Base-by-base conservation (phyloP, 768 basidiomycete genomes). In the Thelephora aurantiotincta region DNA sequence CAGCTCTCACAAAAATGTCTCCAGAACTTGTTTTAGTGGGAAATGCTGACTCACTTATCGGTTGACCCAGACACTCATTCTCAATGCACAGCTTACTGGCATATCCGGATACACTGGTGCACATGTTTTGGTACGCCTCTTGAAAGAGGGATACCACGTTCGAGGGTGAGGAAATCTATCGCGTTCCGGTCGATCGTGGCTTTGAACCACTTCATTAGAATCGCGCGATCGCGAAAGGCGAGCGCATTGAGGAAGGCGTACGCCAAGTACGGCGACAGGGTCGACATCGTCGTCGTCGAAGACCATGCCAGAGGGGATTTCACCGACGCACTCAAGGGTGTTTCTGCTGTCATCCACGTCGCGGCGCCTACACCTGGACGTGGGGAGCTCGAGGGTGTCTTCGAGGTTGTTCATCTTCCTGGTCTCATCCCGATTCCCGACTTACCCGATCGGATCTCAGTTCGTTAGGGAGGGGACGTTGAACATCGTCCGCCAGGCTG, bases 401-500 rank as follows among this genome's bases (percentile, higher is more conserved):
- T 55, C 5, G 44, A 45, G 6, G 50, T 54, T 45, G 9, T n/a
- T 2, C 7, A 16, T 33, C 6, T 33, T 20, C 11, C 14, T 12
- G n/a, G n/a, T n/a, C 30, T 23, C 19, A 47, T 12, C 14, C 35
- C 20, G 36, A 11, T 19, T 6, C 1, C 14, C 19, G 3, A 19
- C n/a, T n/a, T n/a, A n/a, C n/a, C n/a, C n/a, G n/a, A n/a, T n/a
- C 13, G 4, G 11, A 3, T 48, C 16, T 12, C 23, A 57, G 55
- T 47, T 44, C 1, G 52, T 57, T 3, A 45, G 55, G 5, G 52
- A 52, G 6, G 58, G 60, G 11, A 55, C 56, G 5, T 18, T 52
- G 38, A 62, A 61, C 36, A 53, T 73, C 18, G 64, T 73, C 54
- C 55, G 58, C 23, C 67, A 72, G 33, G 65, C 70, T 22, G 59